Conservation (phyloP, 2,329 filamentous ascomycete species). For the Exserohilum rostratum region DNA sequence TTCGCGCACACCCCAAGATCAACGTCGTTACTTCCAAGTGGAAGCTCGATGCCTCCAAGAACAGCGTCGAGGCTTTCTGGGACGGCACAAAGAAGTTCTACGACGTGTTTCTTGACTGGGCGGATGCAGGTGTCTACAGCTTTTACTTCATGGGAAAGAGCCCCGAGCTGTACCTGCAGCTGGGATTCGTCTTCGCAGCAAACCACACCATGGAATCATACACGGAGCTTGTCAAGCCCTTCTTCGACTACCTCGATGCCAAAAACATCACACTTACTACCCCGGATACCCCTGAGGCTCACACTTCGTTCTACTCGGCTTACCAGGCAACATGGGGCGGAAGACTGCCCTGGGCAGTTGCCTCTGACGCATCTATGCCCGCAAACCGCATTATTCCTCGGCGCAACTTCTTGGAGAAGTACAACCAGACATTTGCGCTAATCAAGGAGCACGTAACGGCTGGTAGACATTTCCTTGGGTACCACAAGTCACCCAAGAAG, state of each 20-base stretch:
- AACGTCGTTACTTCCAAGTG: slow-evolving; percentile 32
- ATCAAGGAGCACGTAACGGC: slow-evolving; percentile 43
- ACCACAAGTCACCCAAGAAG: slow-evolving; percentile 22
- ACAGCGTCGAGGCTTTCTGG: slow-evolving; percentile 27
- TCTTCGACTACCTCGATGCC: slow-evolving; percentile 14
- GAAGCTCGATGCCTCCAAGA: slow-evolving; percentile 23
- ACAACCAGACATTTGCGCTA: slow-evolving; percentile 42
- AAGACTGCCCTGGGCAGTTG: slow-evolving; percentile 24
- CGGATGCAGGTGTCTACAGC: slow-evolving; percentile 21
- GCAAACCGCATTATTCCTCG: slow-evolving; percentile 38
- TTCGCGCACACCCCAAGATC: slow-evolving; percentile 28
- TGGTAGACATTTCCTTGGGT: slow-evolving; percentile 19
- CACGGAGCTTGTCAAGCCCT: slow-evolving; percentile 16
- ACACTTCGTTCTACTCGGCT: slow-evolving; percentile 21
- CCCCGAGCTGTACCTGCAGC: slow-evolving; percentile 11
- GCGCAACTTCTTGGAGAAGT: slow-evolving; percentile 32
- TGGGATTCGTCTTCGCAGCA: slow-evolving; percentile 24
- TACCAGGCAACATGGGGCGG: slow-evolving; percentile 30
- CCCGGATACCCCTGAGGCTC: slow-evolving; percentile 26
- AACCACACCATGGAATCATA: slow-evolving; percentile 21
- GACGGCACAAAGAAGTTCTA: slow-evolving; percentile 18
- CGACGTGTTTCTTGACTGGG: slow-evolving; percentile 18
- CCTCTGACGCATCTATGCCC: slow-evolving; percentile 28
- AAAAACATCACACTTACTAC: slow-evolving; percentile 29
- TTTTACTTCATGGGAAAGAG: slow-evolving; percentile 25